Evolutionary conservation across 139 green algal genomes (phyloP).

Genomic region (Closterium sp.): DNA sequence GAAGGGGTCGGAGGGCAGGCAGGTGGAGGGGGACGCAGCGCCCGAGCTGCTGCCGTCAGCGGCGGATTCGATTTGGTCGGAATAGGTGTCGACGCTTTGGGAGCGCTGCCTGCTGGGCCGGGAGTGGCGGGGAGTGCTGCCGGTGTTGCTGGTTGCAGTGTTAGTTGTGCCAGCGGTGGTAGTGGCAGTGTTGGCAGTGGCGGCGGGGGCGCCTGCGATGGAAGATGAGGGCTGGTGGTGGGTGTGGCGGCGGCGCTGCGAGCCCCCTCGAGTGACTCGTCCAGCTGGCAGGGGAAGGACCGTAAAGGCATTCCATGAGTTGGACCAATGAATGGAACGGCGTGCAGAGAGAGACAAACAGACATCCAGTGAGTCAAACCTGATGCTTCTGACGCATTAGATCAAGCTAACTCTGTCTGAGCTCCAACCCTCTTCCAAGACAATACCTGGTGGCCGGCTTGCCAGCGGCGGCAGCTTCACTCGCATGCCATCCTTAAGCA

Average conservation of each 20-base stretch:
- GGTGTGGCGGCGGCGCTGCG: background rate
- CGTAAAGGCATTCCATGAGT: background rate
- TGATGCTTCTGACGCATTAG: too few relatives aligned
- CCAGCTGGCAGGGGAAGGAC: background rate
- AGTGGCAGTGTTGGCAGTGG: background rate
- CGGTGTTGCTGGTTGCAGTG: background rate
- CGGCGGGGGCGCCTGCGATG: background rate
- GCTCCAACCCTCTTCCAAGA: background rate
- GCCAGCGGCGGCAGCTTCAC: background rate
- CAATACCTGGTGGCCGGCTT: background rate
- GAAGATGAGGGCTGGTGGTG: background rate
- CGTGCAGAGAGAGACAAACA: background rate
- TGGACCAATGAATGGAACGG: background rate
- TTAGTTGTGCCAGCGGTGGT: background rate
- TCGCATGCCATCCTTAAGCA: conserved; percentile 8
- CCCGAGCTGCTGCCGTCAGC: background rate
- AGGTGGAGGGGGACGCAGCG: background rate
- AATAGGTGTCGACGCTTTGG: background rate
- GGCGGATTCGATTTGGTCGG: background rate
- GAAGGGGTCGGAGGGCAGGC: background rate
- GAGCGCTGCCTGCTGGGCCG: background rate
- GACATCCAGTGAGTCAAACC: too few relatives aligned
- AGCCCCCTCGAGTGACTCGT: background rate
- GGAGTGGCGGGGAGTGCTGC: background rate
- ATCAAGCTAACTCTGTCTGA: too few relatives aligned